Conservation (phyloP, 352 stramenopile genomes). For the Pythium pyrilobum region DNA sequence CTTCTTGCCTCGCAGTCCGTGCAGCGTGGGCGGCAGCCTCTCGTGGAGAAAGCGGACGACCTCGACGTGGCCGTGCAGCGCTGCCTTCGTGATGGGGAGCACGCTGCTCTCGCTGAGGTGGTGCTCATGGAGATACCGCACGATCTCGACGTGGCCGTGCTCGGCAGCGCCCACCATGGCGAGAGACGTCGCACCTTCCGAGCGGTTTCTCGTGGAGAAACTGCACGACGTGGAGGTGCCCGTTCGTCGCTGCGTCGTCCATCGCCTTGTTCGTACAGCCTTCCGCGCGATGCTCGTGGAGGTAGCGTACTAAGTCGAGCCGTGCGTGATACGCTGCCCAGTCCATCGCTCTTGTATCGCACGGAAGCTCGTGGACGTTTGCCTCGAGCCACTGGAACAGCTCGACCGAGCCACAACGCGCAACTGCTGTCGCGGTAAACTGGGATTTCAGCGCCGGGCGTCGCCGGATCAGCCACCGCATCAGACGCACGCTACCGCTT, state of each 20-base stretch:
- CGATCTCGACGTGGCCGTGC: neutral
- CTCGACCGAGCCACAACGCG: too few relatives aligned
- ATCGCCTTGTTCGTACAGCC: neutral
- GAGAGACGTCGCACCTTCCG: too few relatives aligned
- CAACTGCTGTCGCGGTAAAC: too few relatives aligned
- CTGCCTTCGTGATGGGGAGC: neutral
- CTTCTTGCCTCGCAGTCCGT: neutral
- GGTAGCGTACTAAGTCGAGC: neutral
- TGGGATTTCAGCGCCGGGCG: too few relatives aligned
- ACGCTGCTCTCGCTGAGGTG: neutral
- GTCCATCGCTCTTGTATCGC: neutral
- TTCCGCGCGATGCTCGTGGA: neutral
- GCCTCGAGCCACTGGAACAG: too few relatives aligned
- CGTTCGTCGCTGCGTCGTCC: neutral
- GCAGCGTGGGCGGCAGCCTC: neutral
- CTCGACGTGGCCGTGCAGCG: neutral
- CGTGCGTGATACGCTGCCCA: neutral
- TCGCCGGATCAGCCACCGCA: neutral
- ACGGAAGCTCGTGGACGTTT: too few relatives aligned
- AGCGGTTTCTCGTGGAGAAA: neutral
- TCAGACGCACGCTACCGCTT: neutral
- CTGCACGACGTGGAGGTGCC: neutral
- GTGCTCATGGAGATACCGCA: neutral
- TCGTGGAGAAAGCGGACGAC: neutral
- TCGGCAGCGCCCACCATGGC: neutral